Percentiles rank a stretch among this genome's conserved stretches.
phyloP scores from a whole-genome alignment of 2,329 filamentous ascomycete genomes.

The Domatiomyces globalis region DNA sequence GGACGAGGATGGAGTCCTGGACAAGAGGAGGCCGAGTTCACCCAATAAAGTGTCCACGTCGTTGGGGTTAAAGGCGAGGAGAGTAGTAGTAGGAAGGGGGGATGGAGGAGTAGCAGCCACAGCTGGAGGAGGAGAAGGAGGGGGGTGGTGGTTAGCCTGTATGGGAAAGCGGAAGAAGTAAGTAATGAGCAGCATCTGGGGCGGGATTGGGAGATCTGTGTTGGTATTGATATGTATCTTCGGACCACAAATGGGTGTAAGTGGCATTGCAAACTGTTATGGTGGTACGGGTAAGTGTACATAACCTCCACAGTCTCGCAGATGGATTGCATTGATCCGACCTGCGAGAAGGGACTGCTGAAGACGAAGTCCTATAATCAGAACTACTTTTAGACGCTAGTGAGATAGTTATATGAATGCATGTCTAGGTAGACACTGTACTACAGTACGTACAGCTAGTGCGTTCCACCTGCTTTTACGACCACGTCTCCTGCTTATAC shows the following conservation, averaged over 20 bases:
- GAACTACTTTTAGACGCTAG: too few relatives aligned
- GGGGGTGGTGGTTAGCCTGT: neutral
- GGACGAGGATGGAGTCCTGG: neutral
- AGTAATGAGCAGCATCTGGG: neutral
- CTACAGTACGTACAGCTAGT: too few relatives aligned
- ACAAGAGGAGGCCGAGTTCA: neutral
- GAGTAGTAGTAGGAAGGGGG: neutral
- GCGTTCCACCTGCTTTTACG: neutral
- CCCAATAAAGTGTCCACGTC: neutral
- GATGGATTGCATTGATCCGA: too few relatives aligned
- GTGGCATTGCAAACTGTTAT: too few relatives aligned
- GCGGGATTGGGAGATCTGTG: neutral
- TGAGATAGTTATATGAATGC: too few relatives aligned
- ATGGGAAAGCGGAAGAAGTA: neutral
- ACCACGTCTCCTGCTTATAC: conserved; percentile 61
- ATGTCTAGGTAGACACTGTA: too few relatives aligned
- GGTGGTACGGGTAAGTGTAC: too few relatives aligned
- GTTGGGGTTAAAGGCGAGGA: neutral
- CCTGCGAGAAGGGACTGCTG: too few relatives aligned
- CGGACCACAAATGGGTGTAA: neutral
- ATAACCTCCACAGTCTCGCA: too few relatives aligned
- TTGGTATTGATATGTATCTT: neutral
- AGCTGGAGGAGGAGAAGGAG: neutral
- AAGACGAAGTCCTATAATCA: too few relatives aligned
- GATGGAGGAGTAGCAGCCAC: neutral